Conservation (phyloP, 2,329 filamentous ascomycete genomes). For the Geosmithia putterillii region DNA sequence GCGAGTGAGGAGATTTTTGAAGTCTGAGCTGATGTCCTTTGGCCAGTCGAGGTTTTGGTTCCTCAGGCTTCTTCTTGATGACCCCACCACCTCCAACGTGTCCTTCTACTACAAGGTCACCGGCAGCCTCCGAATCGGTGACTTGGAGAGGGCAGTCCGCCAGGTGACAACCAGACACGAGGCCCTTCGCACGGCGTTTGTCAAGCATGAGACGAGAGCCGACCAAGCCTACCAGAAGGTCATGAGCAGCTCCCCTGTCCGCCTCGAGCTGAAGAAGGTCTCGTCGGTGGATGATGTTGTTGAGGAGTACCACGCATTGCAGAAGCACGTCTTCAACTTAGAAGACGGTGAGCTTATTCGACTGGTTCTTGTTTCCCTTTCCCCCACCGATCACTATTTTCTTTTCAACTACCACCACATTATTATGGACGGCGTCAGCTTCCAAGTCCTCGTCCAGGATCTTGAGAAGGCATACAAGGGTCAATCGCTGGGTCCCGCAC, state of each 20-base stretch:
- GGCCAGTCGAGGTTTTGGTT: slow-evolving; percentile 25
- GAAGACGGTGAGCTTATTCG: slow-evolving; percentile 18
- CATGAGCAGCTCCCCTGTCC: slow-evolving; percentile 7
- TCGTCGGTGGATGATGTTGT: slow-evolving; percentile 10
- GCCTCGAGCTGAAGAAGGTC: slow-evolving; percentile 12
- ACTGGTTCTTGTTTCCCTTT: slow-evolving; percentile 20
- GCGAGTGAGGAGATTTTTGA: background rate
- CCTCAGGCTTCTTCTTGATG: slow-evolving; percentile 8
- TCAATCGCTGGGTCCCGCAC: slow-evolving; percentile 2
- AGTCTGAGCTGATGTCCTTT: slow-evolving; percentile 17
- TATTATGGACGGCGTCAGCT: slow-evolving; percentile 34
- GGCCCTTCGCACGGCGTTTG: slow-evolving; percentile 14
- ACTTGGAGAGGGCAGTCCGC: slow-evolving; percentile 19
- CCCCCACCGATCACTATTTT: slow-evolving; percentile 21
- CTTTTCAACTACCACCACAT: slow-evolving; percentile 37
- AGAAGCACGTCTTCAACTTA: slow-evolving; percentile 22
- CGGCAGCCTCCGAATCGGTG: slow-evolving; percentile 16
- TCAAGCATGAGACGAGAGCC: slow-evolving; percentile 5
- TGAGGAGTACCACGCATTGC: slow-evolving; percentile 15
- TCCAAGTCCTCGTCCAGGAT: slow-evolving; percentile 28
- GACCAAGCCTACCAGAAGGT: slow-evolving; percentile 13
- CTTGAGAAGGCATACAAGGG: slow-evolving; percentile 26
- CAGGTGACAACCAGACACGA: slow-evolving; percentile 17
- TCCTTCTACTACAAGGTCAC: slow-evolving; percentile 15
- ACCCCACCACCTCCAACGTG: slow-evolving; percentile 19